These are phyloP conservation scores for Pseudogymnoascus sp. DNA, from an alignment of 2,329 filamentous ascomycete species.

Conservation along the genomic window DNA sequence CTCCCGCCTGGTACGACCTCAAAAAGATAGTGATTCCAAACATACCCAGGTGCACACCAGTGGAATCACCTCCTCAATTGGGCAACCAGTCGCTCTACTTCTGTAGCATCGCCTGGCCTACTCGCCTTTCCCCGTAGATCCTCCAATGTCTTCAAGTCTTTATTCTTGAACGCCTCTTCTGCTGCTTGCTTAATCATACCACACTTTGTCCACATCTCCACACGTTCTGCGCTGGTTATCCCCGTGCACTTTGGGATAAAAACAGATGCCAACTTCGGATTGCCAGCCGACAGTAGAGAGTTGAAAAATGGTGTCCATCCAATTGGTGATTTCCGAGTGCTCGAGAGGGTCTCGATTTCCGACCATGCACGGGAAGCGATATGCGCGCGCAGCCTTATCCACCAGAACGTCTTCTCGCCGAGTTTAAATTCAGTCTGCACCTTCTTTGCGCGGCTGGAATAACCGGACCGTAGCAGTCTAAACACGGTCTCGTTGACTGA, in stretches of 20 bases:
- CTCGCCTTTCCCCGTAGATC: conserved; percentile 66
- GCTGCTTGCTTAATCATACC: conserved; percentile 81
- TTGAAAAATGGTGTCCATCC: conserved; percentile 98
- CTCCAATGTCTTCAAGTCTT: conserved; percentile 68
- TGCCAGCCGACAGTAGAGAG: conserved; percentile 78
- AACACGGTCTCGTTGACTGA: conserved; percentile 89
- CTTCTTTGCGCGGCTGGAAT: conserved; percentile 77
- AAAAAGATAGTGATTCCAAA: not conserved
- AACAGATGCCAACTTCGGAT: conserved; percentile 70
- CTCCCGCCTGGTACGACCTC: not conserved
- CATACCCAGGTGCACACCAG: not conserved
- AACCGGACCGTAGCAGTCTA: conserved; percentile 72
- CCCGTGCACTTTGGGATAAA: conserved; percentile 84
- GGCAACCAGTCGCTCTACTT: conserved; percentile 72
- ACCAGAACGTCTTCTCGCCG: conserved; percentile 82
- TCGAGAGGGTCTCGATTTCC: conserved; percentile 79
- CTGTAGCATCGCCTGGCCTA: conserved; percentile 55
- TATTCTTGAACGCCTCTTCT: conserved; percentile 79
- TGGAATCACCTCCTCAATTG: conserved; percentile 42
- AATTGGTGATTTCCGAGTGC: conserved; percentile 76
- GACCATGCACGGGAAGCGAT: conserved; percentile 87
- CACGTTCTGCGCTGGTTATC: conserved; percentile 49
- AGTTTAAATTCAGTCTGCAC: conserved; percentile 89
- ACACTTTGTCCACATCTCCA: conserved; percentile 95
- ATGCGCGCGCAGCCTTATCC: conserved; percentile 74